A percentile compares a stretch with the other conserved stretches of the same genome.
Conservation (phyloP, 192 early-diverging fungal species). For the Coemansia sp. region DNA sequence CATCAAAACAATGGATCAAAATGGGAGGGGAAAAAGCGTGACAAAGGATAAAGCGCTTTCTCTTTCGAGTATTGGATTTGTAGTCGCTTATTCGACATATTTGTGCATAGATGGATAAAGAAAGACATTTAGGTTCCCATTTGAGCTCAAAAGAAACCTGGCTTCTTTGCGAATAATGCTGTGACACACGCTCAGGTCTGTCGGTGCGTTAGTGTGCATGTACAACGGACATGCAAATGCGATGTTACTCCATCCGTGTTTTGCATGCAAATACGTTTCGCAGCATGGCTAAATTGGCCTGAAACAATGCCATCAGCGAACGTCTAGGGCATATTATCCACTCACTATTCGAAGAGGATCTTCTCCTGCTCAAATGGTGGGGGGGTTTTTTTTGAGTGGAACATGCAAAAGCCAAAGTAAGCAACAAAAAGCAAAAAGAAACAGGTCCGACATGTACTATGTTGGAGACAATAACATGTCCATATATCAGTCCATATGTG, state of each 20-base stretch:
- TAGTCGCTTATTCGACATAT: neutral
- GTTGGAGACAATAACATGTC: neutral
- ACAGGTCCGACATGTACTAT: neutral
- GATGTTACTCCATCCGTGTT: neutral
- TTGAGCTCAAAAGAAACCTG: neutral
- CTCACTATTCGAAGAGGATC: neutral
- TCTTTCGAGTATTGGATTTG: neutral
- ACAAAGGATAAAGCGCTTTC: neutral
- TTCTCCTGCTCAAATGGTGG: too few relatives aligned
- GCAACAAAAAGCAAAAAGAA: neutral
- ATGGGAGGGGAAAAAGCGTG: neutral
- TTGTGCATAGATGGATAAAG: neutral
- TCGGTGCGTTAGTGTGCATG: neutral
- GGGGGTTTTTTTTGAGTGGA: too few relatives aligned
- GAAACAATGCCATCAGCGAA: neutral
- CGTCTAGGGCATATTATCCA: neutral
- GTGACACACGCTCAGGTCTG: neutral
- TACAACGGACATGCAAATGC: neutral
- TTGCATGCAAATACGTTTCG: neutral
- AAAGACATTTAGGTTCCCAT: neutral
- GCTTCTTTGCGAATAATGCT: conserved; percentile 4
- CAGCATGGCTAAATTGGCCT: neutral
- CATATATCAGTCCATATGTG: neutral
- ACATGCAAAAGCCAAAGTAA: neutral
- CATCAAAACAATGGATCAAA: neutral